Evolutionary conservation across 306 rosid species (phyloP).

Genomic region (Oemleria cerasiformis): DNA sequence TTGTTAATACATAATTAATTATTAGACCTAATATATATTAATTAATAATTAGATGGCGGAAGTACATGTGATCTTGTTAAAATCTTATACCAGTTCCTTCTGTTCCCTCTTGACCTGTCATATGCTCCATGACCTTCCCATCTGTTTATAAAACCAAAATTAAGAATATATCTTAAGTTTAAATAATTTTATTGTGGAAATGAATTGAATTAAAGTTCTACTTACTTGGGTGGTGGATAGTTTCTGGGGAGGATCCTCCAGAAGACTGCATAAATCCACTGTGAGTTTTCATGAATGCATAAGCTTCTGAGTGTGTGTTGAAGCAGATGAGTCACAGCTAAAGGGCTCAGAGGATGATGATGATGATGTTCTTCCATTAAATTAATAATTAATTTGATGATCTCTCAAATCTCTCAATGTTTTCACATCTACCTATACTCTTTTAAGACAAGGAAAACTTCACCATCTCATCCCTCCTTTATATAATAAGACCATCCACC

Average conservation of each 20-base stretch:
- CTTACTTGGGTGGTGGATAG: constrained; percentile 97
- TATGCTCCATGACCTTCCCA: constrained; percentile 96
- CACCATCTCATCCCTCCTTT: constrained; percentile 49
- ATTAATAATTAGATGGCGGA: too few species aligned
- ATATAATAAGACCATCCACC: constrained; percentile 53
- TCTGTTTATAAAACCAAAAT: constrained; percentile 36
- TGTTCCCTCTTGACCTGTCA: constrained; percentile 97
- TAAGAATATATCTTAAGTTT: background rate
- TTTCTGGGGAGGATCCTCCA: constrained; percentile 99
- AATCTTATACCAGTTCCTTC: constrained; percentile 77
- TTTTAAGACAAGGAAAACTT: constrained; percentile 44
- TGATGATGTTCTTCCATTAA: constrained; percentile 67
- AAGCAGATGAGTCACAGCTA: constrained; percentile 91
- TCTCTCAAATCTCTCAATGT: constrained; percentile 20
- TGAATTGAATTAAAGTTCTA: background rate
- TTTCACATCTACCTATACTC: constrained; percentile 10
- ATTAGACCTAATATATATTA: too few species aligned
- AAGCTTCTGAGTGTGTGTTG: constrained; percentile 95
- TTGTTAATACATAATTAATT: background rate
- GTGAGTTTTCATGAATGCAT: constrained; percentile 83
- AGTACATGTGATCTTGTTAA: too few species aligned
- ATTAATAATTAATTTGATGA: too few species aligned
- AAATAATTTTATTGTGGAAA: background rate
- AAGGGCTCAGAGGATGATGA: constrained; percentile 39
- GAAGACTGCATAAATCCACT: constrained; percentile 96